Evolutionary conservation across 2,329 filamentous ascomycete species (phyloP).

Genomic region (Alternaria ventricosa): DNA sequence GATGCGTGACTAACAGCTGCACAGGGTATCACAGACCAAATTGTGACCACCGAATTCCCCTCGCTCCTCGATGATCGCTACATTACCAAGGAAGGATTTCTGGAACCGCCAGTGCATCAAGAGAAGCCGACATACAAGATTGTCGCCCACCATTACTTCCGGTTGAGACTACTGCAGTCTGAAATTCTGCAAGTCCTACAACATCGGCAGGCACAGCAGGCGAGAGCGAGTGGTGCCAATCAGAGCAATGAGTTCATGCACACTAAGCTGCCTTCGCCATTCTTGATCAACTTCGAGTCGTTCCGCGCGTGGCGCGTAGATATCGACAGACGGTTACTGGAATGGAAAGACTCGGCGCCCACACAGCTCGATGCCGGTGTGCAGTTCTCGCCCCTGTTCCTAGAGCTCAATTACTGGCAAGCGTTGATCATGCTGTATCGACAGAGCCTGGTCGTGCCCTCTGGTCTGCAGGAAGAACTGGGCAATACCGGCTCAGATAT

Average conservation of each 20-base stretch:
- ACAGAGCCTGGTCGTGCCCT: conserved; percentile 85
- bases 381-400: conserved; percentile 84
- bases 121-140: conserved; percentile 83
- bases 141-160: conserved; percentile 91
- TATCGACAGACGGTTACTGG: conserved; percentile 79
- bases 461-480: conserved; percentile 81
- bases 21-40: conserved; percentile 83
- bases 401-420: conserved; percentile 98
- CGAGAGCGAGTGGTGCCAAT: conserved; percentile 70
- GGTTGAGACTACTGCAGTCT: conserved; percentile 85
- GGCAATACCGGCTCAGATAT: conserved; percentile 64
- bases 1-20: conserved; percentile 11
- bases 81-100: conserved; percentile 80
- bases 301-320: conserved; percentile 89
- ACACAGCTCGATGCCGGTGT: conserved; percentile 82
- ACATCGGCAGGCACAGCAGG: conserved; percentile 85
- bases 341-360: conserved; percentile 87
- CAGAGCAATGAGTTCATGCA: conserved; percentile 75
- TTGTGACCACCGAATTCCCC: conserved; percentile 94
- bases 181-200: conserved; percentile 95
- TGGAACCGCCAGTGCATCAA: conserved; percentile 63
- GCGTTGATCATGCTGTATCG: conserved; percentile 94
- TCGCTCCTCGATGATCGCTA: conserved; percentile 86
- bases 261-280: conserved; percentile 80
- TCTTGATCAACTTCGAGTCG: conserved; percentile 80